Conservation (phyloP, 495 filamentous ascomycete species). For the Friedmanniomyces simplex region DNA sequence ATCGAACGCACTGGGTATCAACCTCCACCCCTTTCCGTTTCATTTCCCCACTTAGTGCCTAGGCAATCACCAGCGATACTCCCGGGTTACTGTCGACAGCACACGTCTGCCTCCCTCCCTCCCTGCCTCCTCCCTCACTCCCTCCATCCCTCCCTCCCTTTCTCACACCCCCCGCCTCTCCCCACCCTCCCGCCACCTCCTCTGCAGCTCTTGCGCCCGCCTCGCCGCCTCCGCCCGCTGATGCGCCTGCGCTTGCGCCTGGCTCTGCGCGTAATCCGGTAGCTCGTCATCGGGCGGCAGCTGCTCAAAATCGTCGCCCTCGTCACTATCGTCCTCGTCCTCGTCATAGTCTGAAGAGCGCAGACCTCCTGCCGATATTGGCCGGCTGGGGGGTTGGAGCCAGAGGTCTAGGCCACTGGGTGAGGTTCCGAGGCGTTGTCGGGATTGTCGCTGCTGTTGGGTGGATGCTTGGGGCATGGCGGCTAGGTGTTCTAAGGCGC, state of each 20-base stretch:
- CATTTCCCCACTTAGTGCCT: too few species aligned
- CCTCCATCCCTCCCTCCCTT: too few species aligned
- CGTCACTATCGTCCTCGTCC: neutral
- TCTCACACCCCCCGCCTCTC: neutral
- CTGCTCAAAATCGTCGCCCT: too few species aligned
- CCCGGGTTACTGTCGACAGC: too few species aligned
- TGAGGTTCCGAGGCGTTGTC: constrained; percentile 1
- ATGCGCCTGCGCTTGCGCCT: constrained; percentile 26
- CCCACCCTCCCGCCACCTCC: constrained; percentile 22
- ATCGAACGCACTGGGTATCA: too few species aligned
- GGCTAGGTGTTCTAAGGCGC: neutral
- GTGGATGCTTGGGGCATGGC: neutral
- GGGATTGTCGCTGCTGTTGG: neutral
- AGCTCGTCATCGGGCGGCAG: constrained; percentile 24
- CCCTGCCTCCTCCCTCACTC: too few species aligned
- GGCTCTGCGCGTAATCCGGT: constrained; percentile 30
- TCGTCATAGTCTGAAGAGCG: constrained; percentile 2
- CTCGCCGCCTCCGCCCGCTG: constrained; percentile 24
- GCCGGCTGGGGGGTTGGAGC: constrained; percentile 6
- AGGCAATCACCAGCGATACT: too few species aligned
- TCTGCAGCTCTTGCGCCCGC: constrained; percentile 28
- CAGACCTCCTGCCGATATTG: neutral
- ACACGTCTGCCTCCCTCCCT: too few species aligned
- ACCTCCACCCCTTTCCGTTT: too few species aligned
- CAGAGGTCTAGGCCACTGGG: constrained; percentile 2